A percentile compares a stretch with the other conserved stretches of the same genome.
phyloP scores from a whole-genome alignment of 305 asterid species.

The Salvia sclarea region DNA sequence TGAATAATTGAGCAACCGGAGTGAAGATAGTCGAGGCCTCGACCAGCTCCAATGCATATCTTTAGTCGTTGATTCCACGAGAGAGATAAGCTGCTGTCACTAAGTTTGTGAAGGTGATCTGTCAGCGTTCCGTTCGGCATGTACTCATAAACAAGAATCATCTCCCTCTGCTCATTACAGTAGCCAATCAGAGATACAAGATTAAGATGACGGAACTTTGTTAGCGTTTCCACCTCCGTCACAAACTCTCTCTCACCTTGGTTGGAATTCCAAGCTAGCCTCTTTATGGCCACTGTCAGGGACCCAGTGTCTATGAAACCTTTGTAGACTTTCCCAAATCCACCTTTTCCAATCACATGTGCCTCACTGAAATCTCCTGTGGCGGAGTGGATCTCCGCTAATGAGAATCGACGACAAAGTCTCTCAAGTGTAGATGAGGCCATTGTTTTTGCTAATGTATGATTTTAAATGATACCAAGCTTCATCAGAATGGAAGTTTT shows the following conservation, averaged over 20 bases:
- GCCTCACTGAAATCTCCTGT: constrained; percentile 32
- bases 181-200: constrained; percentile 46
- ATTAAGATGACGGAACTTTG: constrained; percentile 46
- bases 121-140: constrained; percentile 43
- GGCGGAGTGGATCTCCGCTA: constrained; percentile 41
- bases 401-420: constrained; percentile 39
- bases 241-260: constrained; percentile 46
- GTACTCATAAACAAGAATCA: constrained; percentile 43
- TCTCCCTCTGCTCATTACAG: constrained; percentile 41
- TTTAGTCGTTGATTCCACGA: constrained; percentile 53
- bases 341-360: constrained; percentile 41
- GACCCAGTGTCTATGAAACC: constrained; percentile 32
- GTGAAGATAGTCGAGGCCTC: constrained; percentile 59
- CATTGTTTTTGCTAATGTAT: no score
- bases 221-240: constrained; percentile 42
- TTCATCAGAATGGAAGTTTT: no score
- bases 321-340: constrained; percentile 47
- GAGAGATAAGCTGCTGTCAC: constrained; percentile 28
- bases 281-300: constrained; percentile 39
- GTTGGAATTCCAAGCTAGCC: constrained; percentile 40
- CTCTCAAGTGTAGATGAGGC: no score
- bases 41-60: constrained; percentile 61
- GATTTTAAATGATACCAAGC: no score
- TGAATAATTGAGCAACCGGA: constrained; percentile 50
- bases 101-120: constrained; percentile 41